Conservation (phyloP, 768 basidiomycete species). For the Rubroboletus satanas region DNA sequence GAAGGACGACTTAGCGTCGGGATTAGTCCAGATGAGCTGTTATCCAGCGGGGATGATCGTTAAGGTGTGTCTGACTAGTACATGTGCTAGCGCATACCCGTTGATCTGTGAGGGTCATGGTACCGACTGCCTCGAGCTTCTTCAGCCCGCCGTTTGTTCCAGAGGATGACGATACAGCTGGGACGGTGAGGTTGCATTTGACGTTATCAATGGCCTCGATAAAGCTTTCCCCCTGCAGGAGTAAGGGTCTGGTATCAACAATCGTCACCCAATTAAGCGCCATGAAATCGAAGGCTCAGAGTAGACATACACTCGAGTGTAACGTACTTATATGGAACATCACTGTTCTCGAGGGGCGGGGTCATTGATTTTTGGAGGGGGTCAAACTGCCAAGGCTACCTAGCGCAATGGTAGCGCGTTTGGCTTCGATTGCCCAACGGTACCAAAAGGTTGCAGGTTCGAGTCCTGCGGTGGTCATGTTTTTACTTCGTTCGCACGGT, state of each 20-base stretch:
- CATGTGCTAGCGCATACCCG: constrained; percentile 44
- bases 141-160: constrained; percentile 53
- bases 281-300: constrained; percentile 39
- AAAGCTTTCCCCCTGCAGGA: constrained; percentile 57
- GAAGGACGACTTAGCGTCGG: constrained; percentile 33
- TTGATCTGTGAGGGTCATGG: constrained; percentile 65
- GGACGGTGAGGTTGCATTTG: constrained; percentile 56
- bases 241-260: constrained; percentile 51
- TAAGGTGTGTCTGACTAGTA: not conserved
- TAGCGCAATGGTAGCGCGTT: constrained; percentile 95
- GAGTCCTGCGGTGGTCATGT: constrained; percentile 88
- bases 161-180: constrained; percentile 44
- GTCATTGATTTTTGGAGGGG: not conserved
- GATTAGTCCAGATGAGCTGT: constrained; percentile 62
- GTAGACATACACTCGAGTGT: not conserved
- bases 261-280: constrained; percentile 80
- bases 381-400: constrained; percentile 42
- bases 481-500: not conserved
- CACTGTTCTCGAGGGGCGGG: not conserved
- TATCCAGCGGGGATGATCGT: constrained; percentile 5
- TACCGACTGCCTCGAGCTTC: constrained; percentile 58
- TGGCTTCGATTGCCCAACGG: constrained; percentile 79
- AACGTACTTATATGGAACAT: not conserved
- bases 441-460: constrained; percentile 96
- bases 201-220: constrained; percentile 58